Evolutionary conservation across 192 early-diverging fungal species (phyloP).

Genomic region (Blastocladiella britannica): DNA sequence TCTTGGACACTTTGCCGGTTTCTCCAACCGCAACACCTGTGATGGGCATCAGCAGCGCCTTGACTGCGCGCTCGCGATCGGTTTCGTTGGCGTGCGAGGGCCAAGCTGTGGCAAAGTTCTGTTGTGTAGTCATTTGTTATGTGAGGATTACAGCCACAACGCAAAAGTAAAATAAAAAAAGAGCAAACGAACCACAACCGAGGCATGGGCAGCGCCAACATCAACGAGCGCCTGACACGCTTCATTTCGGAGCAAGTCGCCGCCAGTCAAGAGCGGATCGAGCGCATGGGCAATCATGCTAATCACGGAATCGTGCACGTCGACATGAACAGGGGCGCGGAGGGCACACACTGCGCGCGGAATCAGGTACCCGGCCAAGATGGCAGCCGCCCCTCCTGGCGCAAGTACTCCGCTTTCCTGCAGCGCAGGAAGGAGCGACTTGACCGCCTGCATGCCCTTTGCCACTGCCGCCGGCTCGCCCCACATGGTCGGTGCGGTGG

Average conservation of each 20-base stretch:
- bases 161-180: neutral
- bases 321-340: neutral
- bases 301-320: neutral
- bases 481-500: neutral
- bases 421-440: neutral
- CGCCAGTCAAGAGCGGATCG: neutral
- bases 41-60: neutral
- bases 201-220: neutral
- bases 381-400: no score
- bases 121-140: neutral
- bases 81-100: neutral
- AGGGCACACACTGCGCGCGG: neutral
- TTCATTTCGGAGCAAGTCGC: neutral
- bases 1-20: neutral
- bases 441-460: neutral
- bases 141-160: neutral
- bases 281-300: neutral
- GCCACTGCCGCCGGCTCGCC: neutral
- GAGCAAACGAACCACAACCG: neutral
- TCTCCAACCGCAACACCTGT: neutral
- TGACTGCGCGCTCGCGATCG: neutral
- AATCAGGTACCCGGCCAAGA: neutral
- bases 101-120: neutral
- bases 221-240: neutral
- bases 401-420: neutral